Evolutionary conservation across 1,284 basidiomycete species (phyloP).

Genomic region (Trametes sp.): DNA sequence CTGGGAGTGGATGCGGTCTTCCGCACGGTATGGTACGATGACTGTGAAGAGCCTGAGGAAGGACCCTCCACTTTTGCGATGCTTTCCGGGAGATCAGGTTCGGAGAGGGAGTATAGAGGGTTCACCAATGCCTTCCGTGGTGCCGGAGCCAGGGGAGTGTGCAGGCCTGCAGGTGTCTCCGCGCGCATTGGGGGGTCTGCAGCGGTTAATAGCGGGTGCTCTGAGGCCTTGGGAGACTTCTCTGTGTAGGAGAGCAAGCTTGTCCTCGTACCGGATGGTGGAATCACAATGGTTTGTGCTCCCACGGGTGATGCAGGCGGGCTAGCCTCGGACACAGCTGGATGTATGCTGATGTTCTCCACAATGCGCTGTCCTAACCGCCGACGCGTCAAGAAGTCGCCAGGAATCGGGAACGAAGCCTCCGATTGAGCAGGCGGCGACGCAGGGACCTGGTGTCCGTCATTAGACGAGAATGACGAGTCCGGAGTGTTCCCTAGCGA

Average conservation of each 20-base stretch:
- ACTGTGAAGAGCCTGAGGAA: slow-evolving; percentile 24
- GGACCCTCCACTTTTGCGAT: slow-evolving; percentile 17
- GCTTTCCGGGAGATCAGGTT: slow-evolving; percentile 53
- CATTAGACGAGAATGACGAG: slow-evolving; percentile 42
- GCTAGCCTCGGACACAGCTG: slow-evolving; percentile 20
- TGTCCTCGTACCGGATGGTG: slow-evolving; percentile 17
- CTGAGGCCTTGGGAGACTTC: slow-evolving; percentile 23
- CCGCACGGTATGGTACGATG: slow-evolving; percentile 32
- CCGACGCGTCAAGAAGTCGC: slow-evolving; percentile 25
- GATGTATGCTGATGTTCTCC: slow-evolving; percentile 31
- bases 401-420: slow-evolving; percentile 24
- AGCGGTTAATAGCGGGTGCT: slow-evolving; percentile 24
- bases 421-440: slow-evolving; percentile 31
- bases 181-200: slow-evolving; percentile 45
- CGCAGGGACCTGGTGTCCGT: slow-evolving; percentile 29
- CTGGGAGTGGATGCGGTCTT: slow-evolving; percentile 37
- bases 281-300: slow-evolving; percentile 29
- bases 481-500: slow-evolving; percentile 65
- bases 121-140: slow-evolving; percentile 60
- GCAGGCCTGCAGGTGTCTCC: slow-evolving; percentile 61
- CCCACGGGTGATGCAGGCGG: slow-evolving; percentile 26
- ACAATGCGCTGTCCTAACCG: slow-evolving; percentile 40
- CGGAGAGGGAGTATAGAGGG: slow-evolving; percentile 60
- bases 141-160: slow-evolving; percentile 66
- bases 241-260: slow-evolving; percentile 37